Evolutionary conservation across 225 moss, liverwort and hornwort species (phyloP).

Genomic region (Marchantia polymorpha): DNA sequence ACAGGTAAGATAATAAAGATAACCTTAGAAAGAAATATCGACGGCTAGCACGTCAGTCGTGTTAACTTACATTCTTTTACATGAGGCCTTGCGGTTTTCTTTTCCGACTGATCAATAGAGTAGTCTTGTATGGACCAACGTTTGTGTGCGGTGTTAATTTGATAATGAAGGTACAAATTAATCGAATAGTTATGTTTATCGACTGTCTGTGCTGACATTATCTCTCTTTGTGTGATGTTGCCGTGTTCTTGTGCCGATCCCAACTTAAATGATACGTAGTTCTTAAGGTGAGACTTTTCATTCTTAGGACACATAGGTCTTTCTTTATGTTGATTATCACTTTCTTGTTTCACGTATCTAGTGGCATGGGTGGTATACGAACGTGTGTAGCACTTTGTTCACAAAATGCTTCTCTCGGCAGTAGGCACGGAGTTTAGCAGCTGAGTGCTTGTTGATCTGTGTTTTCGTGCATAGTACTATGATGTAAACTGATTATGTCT

Average conservation of each 20-base stretch:
- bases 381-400: not conserved
- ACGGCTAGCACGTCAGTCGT: not conserved
- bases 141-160: too few relatives aligned
- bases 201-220: not conserved
- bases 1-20: constrained; percentile 51
- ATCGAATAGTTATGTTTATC: too few relatives aligned
- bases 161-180: too few relatives aligned
- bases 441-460: not conserved
- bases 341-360: not conserved
- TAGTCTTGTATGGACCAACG: too few relatives aligned
- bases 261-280: constrained; percentile 36
- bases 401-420: too few relatives aligned
- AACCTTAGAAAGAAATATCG: not conserved
- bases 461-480: too few relatives aligned
- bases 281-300: constrained; percentile 53
- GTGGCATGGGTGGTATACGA: not conserved
- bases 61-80: not conserved
- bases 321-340: too few relatives aligned
- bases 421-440: not conserved
- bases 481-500: not conserved
- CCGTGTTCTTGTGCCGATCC: not conserved
- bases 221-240: not conserved
- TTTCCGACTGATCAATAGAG: too few relatives aligned
- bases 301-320: not conserved
- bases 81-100: too few relatives aligned